phyloP scores from a whole-genome alignment of 1,284 basidiomycete species.

The Heimioporus retisporus region DNA sequence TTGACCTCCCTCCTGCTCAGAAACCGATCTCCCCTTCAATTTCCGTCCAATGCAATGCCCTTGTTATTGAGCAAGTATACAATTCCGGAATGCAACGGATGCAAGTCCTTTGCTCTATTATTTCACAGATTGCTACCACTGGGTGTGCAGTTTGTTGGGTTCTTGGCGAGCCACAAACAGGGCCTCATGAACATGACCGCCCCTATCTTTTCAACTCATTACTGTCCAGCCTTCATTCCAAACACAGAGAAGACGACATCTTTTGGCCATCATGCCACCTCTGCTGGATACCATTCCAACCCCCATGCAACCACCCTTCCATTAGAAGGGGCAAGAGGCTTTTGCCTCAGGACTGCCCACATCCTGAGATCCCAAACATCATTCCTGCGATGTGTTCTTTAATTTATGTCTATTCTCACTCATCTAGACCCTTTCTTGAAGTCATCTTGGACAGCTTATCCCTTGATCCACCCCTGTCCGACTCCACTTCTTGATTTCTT shows the following conservation, averaged over 20 bases:
- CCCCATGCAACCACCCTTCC: not conserved
- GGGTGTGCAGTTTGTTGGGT: slow-evolving; percentile 7
- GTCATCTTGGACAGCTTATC: no score
- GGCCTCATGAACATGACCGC: not conserved
- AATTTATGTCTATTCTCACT: no score
- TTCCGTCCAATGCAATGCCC: no score
- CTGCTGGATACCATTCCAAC: slow-evolving; percentile 6
- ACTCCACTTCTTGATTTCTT: no score
- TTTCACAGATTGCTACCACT: not conserved
- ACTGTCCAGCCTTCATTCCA: not conserved
- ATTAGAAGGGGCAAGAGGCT: not conserved
- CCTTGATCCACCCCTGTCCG: no score
- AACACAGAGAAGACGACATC: not conserved
- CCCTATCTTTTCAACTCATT: not conserved
- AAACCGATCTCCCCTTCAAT: no score
- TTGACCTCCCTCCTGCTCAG: not conserved
- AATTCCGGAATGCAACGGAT: no score
- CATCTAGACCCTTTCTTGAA: no score
- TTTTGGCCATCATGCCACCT: slow-evolving; percentile 2
- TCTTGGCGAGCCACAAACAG: not conserved
- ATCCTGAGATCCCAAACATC: not conserved
- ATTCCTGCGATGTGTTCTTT: not conserved
- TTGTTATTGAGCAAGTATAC: no score
- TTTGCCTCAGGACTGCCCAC: not conserved
- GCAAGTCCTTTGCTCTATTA: no score